Percentiles rank a stretch among this genome's conserved stretches.
phyloP scores from a whole-genome alignment of 164 flowering plant species.

The Amborella trichopoda region DNA sequence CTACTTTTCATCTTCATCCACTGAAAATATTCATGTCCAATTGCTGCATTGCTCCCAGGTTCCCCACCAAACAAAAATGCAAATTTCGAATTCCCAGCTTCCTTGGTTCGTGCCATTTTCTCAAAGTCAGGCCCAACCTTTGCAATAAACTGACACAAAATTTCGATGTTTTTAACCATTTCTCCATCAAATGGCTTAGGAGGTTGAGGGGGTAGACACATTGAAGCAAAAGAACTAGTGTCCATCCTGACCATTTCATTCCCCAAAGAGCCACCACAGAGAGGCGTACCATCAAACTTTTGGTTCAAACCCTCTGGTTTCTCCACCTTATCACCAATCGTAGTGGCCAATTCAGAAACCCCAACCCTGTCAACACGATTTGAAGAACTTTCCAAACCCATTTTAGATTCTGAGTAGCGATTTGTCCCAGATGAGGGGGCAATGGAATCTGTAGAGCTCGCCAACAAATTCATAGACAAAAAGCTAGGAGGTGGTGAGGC shows the following conservation, averaged over 20 bases:
- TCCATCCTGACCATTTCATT: constrained; percentile 8
- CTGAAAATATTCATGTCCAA: constrained; percentile 36
- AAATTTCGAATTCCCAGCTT: constrained; percentile 33
- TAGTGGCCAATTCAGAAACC: constrained; percentile 4
- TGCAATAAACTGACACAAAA: constrained; percentile 36
- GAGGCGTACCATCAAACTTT: neutral
- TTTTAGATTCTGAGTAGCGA: constrained; percentile 2
- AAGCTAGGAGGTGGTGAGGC: neutral
- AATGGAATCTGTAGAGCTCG: no score
- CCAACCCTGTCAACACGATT: neutral
- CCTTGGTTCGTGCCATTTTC: constrained; percentile 22
- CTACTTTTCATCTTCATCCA: constrained; percentile 36
- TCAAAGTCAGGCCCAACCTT: constrained; percentile 39
- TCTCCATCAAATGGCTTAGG: constrained; percentile 29
- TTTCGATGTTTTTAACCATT: constrained; percentile 27
- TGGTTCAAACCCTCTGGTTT: constrained; percentile 2
- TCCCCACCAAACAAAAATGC: constrained; percentile 46
- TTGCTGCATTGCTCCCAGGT: constrained; percentile 43
- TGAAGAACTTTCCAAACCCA: constrained; percentile 1
- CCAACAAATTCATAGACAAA: constrained; percentile 10
- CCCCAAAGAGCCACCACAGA: neutral
- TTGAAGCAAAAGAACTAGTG: constrained; percentile 5
- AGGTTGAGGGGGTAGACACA: constrained; percentile 26
- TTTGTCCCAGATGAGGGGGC: no score
- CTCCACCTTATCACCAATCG: constrained; percentile 5